These are phyloP conservation scores for Monilinia aucupariae DNA, from an alignment of 2,329 filamentous ascomycete species.

Conservation along the genomic window DNA sequence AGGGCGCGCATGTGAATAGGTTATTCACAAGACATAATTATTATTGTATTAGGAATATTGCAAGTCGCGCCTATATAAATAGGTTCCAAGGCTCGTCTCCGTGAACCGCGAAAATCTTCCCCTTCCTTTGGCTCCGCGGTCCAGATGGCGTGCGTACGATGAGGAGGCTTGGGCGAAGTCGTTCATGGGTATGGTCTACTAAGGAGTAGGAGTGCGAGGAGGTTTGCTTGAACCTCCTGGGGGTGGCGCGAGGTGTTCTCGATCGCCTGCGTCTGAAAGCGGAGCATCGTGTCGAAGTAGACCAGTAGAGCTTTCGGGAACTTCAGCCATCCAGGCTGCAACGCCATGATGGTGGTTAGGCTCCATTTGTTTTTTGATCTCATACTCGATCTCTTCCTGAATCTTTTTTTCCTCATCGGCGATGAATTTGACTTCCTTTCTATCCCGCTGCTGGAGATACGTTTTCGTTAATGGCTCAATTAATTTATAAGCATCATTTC, in stretches of 20 bases:
- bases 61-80: too few relatives aligned
- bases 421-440: neutral
- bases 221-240: neutral
- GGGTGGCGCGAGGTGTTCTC: neutral
- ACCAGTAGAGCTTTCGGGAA: neutral
- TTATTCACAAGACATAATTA: too few relatives aligned
- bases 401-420: neutral
- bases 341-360: too few relatives aligned
- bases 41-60: too few relatives aligned
- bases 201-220: neutral
- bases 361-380: neutral
- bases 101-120: neutral
- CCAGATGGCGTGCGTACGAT: neutral
- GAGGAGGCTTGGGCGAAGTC: neutral
- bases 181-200: neutral
- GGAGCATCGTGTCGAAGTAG: neutral
- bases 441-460: too few relatives aligned
- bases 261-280: neutral
- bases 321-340: neutral
- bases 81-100: too few relatives aligned
- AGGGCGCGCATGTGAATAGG: too few relatives aligned
- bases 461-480: too few relatives aligned
- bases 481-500: too few relatives aligned
- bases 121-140: neutral
- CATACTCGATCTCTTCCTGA: neutral